These are phyloP conservation scores for Xerocomellus amylosporus DNA, from an alignment of 768 basidiomycete species.

Conservation along the genomic window DNA sequence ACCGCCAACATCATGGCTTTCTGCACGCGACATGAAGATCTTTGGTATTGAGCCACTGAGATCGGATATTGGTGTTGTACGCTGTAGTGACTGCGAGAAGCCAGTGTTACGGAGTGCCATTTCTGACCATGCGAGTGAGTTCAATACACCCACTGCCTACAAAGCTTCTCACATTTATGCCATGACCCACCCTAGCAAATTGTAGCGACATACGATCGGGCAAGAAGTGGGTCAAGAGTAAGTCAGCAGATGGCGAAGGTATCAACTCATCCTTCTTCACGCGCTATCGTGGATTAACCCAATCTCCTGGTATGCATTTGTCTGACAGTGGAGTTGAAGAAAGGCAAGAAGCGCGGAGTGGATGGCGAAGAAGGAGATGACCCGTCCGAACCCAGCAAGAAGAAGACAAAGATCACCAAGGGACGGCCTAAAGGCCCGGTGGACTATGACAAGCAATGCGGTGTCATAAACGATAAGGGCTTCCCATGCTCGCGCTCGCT, in stretches of 20 bases:
- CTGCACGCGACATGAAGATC: slow-evolving; percentile 83
- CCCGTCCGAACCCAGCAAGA: slow-evolving; percentile 63
- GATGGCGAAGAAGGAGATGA: slow-evolving; percentile 70
- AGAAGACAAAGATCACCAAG: slow-evolving; percentile 80
- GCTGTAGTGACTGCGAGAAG: slow-evolving; percentile 80
- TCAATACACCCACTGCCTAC: not conserved
- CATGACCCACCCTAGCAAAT: slow-evolving; percentile 41
- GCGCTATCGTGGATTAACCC: slow-evolving; percentile 4
- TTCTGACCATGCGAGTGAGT: slow-evolving; percentile 71
- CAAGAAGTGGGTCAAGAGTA: slow-evolving; percentile 57
- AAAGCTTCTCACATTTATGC: slow-evolving; percentile 4
- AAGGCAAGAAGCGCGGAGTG: slow-evolving; percentile 77
- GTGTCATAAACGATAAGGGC: slow-evolving; percentile 94
- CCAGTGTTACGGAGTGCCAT: slow-evolving; percentile 74
- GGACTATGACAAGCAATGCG: slow-evolving; percentile 89
- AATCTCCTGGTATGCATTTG: slow-evolving; percentile 2
- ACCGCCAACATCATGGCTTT: slow-evolving; percentile 83
- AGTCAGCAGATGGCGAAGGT: slow-evolving; percentile 49
- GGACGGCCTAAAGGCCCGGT: slow-evolving; percentile 82
- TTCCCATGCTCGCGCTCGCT: slow-evolving; percentile 91
- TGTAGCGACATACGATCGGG: slow-evolving; percentile 58
- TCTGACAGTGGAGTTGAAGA: slow-evolving; percentile 39
- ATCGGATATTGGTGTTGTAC: slow-evolving; percentile 62
- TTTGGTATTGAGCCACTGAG: slow-evolving; percentile 77
- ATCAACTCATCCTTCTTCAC: slow-evolving; percentile 8